A percentile compares a stretch with the other conserved stretches of the same genome.
These are phyloP conservation scores for Nemania bipapillata DNA, from an alignment of 2,329 filamentous ascomycete species.

Conservation along the genomic window DNA sequence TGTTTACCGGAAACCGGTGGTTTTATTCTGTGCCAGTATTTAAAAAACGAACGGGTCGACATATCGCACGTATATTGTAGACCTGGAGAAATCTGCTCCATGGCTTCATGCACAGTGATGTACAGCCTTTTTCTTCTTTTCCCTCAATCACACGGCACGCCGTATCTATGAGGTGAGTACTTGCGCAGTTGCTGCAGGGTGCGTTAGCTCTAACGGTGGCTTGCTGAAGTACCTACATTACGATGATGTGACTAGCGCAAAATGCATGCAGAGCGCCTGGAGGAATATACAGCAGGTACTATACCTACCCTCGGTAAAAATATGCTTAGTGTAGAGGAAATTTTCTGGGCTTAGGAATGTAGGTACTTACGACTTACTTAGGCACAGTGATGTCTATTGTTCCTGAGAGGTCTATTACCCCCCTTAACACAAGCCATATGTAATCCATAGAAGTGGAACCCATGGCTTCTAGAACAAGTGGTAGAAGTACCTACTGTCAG, in stretches of 20 bases:
- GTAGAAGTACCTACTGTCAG: background rate
- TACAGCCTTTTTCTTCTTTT: background rate
- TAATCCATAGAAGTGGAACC: too few relatives aligned
- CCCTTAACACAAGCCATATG: background rate
- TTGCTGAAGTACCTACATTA: conserved; percentile 6
- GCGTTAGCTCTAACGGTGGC: conserved; percentile 15
- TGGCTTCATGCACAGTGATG: background rate
- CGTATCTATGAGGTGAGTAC: conserved; percentile 5
- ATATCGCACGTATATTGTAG: background rate
- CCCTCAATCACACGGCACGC: background rate
- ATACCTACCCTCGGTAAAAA: background rate
- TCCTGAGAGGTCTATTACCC: background rate
- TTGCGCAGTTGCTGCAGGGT: conserved; percentile 2
- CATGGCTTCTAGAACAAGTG: too few relatives aligned
- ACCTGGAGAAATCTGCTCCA: background rate
- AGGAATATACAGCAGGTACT: conserved; percentile 7
- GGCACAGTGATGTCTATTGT: too few relatives aligned
- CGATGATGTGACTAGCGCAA: conserved; percentile 12
- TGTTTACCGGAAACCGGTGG: conserved; percentile 17
- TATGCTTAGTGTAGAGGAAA: conserved; percentile 4
- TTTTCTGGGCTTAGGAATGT: background rate
- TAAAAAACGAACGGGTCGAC: background rate
- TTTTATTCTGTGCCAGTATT: conserved; percentile 1
- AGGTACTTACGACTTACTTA: too few relatives aligned
- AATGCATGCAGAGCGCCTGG: conserved; percentile 21